Percentiles rank a stretch among this genome's conserved stretches.
These are phyloP conservation scores for Agroathelia rolfsii DNA, from an alignment of 1,284 basidiomycete genomes.

Conservation along the genomic window DNA sequence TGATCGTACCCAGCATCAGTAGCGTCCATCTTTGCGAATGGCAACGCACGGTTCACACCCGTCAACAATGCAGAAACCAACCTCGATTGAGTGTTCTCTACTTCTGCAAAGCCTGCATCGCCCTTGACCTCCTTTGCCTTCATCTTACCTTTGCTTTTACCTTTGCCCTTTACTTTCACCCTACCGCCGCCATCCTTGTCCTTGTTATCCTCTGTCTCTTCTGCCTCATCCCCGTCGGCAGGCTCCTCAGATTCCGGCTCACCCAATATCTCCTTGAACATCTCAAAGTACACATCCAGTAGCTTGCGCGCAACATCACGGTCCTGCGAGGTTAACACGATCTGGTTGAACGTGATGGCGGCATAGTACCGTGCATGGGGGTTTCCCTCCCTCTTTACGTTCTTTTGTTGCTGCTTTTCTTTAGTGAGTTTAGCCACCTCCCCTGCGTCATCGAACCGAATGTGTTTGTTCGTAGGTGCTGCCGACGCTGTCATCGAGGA, in stretches of 20 bases:
- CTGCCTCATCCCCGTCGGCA: conserved; percentile 25
- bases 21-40: conserved; percentile 74
- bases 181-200: conserved; percentile 26
- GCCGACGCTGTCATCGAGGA: conserved; percentile 23
- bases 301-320: conserved; percentile 74
- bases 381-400: conserved; percentile 31
- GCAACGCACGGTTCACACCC: conserved; percentile 91
- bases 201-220: conserved; percentile 19
- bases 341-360: conserved; percentile 90
- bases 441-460: conserved; percentile 26
- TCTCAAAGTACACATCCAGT: conserved; percentile 90
- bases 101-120: conserved; percentile 56
- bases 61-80: conserved; percentile 88
- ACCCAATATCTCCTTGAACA: conserved; percentile 85
- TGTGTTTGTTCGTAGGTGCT: conserved; percentile 19
- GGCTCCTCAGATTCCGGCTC: conserved; percentile 27
- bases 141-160: conserved; percentile 27
- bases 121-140: conserved; percentile 34
- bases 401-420: conserved; percentile 18
- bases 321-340: conserved; percentile 69
- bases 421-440: conserved; percentile 17
- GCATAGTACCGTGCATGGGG: conserved; percentile 84
- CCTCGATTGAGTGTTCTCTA: conserved; percentile 77
- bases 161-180: conserved; percentile 27
- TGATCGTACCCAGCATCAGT: conserved; percentile 38